These are phyloP conservation scores for Agastache rugosa DNA, from an alignment of 257 asterid genomes.

Conservation along the genomic window DNA sequence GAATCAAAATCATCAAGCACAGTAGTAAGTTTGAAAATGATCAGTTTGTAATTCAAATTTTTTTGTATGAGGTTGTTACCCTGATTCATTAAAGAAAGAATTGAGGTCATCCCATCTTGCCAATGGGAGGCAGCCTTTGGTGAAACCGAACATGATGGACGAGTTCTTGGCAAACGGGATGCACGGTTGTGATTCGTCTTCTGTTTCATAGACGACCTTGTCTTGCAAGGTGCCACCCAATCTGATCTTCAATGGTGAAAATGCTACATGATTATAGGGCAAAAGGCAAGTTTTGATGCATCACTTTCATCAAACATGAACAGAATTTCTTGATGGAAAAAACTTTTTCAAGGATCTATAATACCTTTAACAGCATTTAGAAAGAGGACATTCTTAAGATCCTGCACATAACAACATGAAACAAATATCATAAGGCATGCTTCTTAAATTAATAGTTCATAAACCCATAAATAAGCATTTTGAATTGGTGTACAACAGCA, in stretches of 20 bases:
- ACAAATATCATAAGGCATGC: not conserved
- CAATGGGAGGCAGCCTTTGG: constrained; percentile 75
- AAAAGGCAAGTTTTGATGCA: constrained; percentile 24
- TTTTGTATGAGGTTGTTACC: constrained; percentile 47
- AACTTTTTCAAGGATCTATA: not conserved
- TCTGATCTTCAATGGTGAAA: constrained; percentile 88
- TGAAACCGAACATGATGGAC: constrained; percentile 65
- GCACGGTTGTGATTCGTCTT: constrained; percentile 59
- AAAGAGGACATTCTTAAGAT: constrained; percentile 64
- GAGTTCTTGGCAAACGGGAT: constrained; percentile 52
- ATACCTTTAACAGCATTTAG: constrained; percentile 82
- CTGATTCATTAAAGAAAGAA: constrained; percentile 65
- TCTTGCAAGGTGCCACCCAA: constrained; percentile 91
- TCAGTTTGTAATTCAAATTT: not conserved
- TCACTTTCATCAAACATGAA: constrained; percentile 21
- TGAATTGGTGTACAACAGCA: constrained; percentile 1
- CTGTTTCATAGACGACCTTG: constrained; percentile 68
- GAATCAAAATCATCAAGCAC: constrained; percentile 24
- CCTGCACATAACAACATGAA: constrained; percentile 56
- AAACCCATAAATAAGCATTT: not conserved
- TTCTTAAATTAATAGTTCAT: not conserved
- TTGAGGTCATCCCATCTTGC: constrained; percentile 86
- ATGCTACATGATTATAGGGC: constrained; percentile 55
- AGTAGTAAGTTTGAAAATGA: not conserved
- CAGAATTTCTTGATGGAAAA: constrained; percentile 9